Base-by-base conservation (phyloP, 371 early-diverging fungal species). In the Vairimorpha ceranae region DNA sequence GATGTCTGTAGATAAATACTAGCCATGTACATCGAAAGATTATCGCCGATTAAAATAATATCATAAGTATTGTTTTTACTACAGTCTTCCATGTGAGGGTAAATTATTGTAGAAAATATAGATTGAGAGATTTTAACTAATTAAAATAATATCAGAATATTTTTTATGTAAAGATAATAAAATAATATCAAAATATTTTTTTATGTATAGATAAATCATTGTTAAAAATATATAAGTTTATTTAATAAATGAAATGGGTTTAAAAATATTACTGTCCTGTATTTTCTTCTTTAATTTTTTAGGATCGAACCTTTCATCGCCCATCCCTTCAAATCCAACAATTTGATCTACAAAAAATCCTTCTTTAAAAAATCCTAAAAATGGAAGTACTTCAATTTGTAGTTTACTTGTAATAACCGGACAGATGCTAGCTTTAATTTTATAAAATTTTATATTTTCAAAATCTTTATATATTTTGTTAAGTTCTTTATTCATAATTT, bases 241-340 rank as follows among this genome's bases (percentile, higher is more conserved):
- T 51, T 63, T 35, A 35, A 71, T 61, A 51, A 33, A 63, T 15
- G 71, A 71, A 0, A 71, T 14, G 15, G 71, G 71, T 52, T 51
- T 71, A 25, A 45, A 71, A 25, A 71, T 63, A 48, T 71, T 71
- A 38, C 71, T 71, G 7, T 51, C 71, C n/a, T 8, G 14, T 10
- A 71, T 71, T 35, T 59, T 41, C 30, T 71, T 63, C 51, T 64
- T 71, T n/a, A 71, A n/a, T 23, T 36, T 51, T 30, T 71, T 64
- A 15, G 17, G 45, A 15, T 48, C 52, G n/a, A 63, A 36, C n/a
- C 38, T 29, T 23, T 68, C 64, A 23, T 77, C 76, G 54, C 84
- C 84, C 33, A 81, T 63, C 52, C 74, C 72, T 69, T 83, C 82
- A 73, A 80, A 83, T 0, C 84, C 84, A 54, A 78, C 75, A 48